Base-by-base conservation (phyloP, 495 filamentous ascomycete genomes). In the Aspergillus carlsbadensis region DNA sequence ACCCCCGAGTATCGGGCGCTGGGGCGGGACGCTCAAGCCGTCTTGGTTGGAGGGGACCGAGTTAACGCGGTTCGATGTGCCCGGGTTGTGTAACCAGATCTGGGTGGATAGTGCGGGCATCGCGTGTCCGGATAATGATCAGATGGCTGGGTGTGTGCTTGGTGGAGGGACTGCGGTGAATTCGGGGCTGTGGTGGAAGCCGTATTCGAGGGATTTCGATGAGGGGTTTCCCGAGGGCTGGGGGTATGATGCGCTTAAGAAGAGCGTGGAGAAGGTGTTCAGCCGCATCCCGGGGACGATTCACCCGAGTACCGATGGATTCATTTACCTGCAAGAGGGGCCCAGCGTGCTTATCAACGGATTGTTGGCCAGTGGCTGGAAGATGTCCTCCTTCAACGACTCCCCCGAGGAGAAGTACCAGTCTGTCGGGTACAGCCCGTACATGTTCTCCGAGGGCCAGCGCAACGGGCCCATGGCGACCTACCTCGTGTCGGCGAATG, bases 21-120 rank as follows among this genome's bases (percentile, higher is more conserved):
- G 63, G 15, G 69, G 69, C 22, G 65, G 65, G 8, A 69, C 62
- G 17, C 60, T 67, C 26, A 69, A 67, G 22, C 67, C 70, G 6
- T 2, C 33, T 2, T 73, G 70, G 70, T 54, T 67, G 45, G 44
- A 47, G 33, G 52, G 52, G 8, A 52, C 61, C 17, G 47, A 41
- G 45, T 74, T 92, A 43, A 91, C 88, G 36, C 79, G 86, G 29
- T 89, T 91, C 61, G 89, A 92, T 64, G 81, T 92, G n/a, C 89
- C 89, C 5, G 89, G 89, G 53, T 79, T 91, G 10, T 72, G 66
- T 15, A 64, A 63, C 21, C 58, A 73, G 35, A 63, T 72, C 14
- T 90, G 88, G 70, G 78, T 79, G 1, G 85, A 91, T 63, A 85
- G 83, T 14, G 84, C 82, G 50, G 83, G 85, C 63, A 88, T 86